Conservation (phyloP, 352 stramenopile genomes). For the Globisporangium splendens region DNA sequence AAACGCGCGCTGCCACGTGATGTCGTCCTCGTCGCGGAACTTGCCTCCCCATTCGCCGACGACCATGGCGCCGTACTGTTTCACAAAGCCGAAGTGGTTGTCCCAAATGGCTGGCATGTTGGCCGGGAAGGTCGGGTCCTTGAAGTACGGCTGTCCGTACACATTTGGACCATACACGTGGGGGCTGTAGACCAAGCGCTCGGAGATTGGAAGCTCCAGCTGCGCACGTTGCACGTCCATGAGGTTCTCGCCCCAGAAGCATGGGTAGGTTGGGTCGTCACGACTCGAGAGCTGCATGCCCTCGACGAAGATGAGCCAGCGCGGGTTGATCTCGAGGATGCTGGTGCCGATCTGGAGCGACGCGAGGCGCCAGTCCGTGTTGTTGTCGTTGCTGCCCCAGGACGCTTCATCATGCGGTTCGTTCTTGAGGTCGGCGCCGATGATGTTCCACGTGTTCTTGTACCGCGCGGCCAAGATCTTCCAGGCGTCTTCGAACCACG, state of each 20-base stretch:
- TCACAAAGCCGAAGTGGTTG: constrained; percentile 16
- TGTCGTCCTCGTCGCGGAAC: constrained; percentile 3
- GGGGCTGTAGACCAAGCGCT: constrained; percentile 14
- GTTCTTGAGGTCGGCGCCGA: constrained; percentile 19
- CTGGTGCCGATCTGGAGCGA: constrained; percentile 5
- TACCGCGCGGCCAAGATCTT: constrained; percentile 14
- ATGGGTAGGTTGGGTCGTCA: not conserved
- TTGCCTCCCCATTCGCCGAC: constrained; percentile 21
- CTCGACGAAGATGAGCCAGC: constrained; percentile 21
- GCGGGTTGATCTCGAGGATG: constrained; percentile 10
- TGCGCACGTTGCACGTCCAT: constrained; percentile 6
- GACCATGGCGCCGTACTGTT: constrained; percentile 7
- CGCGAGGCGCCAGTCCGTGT: constrained; percentile 13
- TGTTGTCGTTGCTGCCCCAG: constrained; percentile 9
- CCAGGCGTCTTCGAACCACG: constrained; percentile 15
- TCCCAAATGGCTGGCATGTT: constrained; percentile 29
- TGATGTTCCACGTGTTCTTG: constrained; percentile 18
- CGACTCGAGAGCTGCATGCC: constrained; percentile 13
- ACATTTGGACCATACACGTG: constrained; percentile 16
- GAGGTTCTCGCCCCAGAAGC: constrained; percentile 19
- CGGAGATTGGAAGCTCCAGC: constrained; percentile 3
- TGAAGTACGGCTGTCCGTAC: constrained; percentile 1
- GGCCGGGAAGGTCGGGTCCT: not conserved
- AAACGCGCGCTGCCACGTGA: constrained; percentile 13
- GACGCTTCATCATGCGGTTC: constrained; percentile 12